Conservation (phyloP, 768 basidiomycete genomes). For the Boletus rubropictus region DNA sequence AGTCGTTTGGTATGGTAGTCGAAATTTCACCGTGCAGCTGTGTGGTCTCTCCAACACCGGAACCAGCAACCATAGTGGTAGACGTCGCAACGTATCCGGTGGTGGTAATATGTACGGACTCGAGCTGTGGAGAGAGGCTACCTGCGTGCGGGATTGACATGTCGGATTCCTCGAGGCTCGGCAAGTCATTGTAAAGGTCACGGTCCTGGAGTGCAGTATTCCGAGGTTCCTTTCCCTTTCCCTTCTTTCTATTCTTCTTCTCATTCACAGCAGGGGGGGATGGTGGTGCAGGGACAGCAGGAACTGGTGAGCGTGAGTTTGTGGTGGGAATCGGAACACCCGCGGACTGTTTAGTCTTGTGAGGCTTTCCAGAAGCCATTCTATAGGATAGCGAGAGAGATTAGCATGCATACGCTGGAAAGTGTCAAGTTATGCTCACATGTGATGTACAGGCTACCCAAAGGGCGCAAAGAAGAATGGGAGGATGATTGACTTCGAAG, state of each 20-base stretch:
- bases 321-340: conserved; percentile 5
- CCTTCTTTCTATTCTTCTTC: conserved; percentile 45
- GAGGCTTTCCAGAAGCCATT: conserved; percentile 28
- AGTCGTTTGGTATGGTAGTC: conserved; percentile 55
- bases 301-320: conserved; percentile 5
- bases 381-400: conserved; percentile 16
- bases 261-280: conserved; percentile 7
- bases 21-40: conserved; percentile 54
- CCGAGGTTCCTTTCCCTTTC: conserved; percentile 32
- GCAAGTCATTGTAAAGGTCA: conserved; percentile 22
- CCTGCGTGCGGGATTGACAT: conserved; percentile 20
- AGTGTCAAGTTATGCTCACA: conserved; percentile 11
- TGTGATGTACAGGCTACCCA: conserved; percentile 5
- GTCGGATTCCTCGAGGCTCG: conserved; percentile 20
- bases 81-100: conserved; percentile 40
- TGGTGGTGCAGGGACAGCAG: conserved; percentile 7
- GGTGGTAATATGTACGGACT: conserved; percentile 43
- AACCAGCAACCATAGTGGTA: conserved; percentile 27
- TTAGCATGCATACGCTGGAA: conserved; percentile 10
- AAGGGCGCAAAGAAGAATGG: background rate
- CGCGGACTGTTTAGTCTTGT: conserved; percentile 21
- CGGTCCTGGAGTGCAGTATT: conserved; percentile 5
- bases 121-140: conserved; percentile 43
- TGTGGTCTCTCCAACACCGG: conserved; percentile 29
- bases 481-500: background rate